A percentile compares a stretch with the other conserved stretches of the same genome.
These are phyloP conservation scores for Paraleonurus japonicus DNA, from an alignment of 257 asterid genomes.

Conservation along the genomic window DNA sequence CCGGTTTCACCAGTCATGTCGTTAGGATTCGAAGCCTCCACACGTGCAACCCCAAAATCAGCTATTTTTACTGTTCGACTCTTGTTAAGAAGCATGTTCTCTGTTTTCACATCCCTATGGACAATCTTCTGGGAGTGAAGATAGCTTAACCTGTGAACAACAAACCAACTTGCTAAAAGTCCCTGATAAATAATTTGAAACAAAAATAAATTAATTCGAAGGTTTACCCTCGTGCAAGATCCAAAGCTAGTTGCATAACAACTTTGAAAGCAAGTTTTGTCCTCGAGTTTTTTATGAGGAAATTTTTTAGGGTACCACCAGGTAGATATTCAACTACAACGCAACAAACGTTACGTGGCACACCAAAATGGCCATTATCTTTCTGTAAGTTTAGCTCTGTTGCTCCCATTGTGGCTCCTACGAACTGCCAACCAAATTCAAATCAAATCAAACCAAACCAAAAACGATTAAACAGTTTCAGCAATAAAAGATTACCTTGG, in stretches of 20 bases:
- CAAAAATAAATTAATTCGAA: not conserved
- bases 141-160: conserved; percentile 55
- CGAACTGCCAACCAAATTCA: conserved; percentile 47
- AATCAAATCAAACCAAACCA: not conserved
- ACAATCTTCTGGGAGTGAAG: conserved; percentile 80
- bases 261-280: conserved; percentile 74
- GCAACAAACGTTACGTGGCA: conserved; percentile 64
- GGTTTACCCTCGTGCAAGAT: conserved; percentile 77
- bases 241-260: conserved; percentile 73
- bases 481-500: conserved; percentile 52
- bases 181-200: not conserved
- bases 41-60: conserved; percentile 95
- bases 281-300: conserved; percentile 68
- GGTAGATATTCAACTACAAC: conserved; percentile 81
- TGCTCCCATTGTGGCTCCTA: conserved; percentile 75
- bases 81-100: conserved; percentile 85
- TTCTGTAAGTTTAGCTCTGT: conserved; percentile 58
- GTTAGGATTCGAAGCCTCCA: conserved; percentile 83
- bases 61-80: conserved; percentile 68
- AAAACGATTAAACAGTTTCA: not conserved
- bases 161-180: not conserved
- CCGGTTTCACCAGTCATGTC: conserved; percentile 98
- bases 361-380: conserved; percentile 57
- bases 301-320: conserved; percentile 74
- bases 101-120: conserved; percentile 88